Evolutionary conservation across 495 filamentous ascomycete genomes (phyloP).

Genomic region (Astrothelium subdiscretum): DNA sequence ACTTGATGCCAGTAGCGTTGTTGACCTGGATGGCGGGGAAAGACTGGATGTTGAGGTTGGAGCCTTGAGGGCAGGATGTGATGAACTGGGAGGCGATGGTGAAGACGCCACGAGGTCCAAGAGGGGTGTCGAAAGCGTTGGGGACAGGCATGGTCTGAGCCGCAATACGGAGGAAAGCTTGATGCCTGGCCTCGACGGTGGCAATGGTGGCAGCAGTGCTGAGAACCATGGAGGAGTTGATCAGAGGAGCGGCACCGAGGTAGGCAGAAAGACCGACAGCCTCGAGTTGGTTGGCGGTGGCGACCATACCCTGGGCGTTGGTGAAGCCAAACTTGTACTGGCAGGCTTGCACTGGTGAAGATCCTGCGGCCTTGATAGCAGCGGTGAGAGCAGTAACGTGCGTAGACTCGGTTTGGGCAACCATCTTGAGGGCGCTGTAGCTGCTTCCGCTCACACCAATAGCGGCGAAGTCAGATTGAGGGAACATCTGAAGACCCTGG

Average conservation of each 20-base stretch:
- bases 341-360: conserved; percentile 46
- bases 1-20: conserved; percentile 29
- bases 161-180: conserved; percentile 46
- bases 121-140: conserved; percentile 47
- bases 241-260: conserved; percentile 49
- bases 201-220: conserved; percentile 46
- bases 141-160: conserved; percentile 38
- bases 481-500: conserved; percentile 49
- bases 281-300: conserved; percentile 48
- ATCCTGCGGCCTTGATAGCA: conserved; percentile 42
- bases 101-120: conserved; percentile 47
- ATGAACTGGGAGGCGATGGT: conserved; percentile 56
- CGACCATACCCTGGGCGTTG: conserved; percentile 46
- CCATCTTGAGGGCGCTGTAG: conserved; percentile 38
- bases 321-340: conserved; percentile 53
- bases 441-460: conserved; percentile 40
- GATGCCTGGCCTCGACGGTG: conserved; percentile 50
- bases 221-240: conserved; percentile 41
- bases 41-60: conserved; percentile 42
- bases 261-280: conserved; percentile 52
- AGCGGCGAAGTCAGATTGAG: conserved; percentile 43
- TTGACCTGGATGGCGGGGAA: conserved; percentile 44
- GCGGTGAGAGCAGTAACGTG: conserved; percentile 47
- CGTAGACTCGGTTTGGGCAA: conserved; percentile 43
- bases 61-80: conserved; percentile 43